Base-by-base conservation (phyloP, 176 grass and related monocot species). In the Zea luxurians region DNA sequence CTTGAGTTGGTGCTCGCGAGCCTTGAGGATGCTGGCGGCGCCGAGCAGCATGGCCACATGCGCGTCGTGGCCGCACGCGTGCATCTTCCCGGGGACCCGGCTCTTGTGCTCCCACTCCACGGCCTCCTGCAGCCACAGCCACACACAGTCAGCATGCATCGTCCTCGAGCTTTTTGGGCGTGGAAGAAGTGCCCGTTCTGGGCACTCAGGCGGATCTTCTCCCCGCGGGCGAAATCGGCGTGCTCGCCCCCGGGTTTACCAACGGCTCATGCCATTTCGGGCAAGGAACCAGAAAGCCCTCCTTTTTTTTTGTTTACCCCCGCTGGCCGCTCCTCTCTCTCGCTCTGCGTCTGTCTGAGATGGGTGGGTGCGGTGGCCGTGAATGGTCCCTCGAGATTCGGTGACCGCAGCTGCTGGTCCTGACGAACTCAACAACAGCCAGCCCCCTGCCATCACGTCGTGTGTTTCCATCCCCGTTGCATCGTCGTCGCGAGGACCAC, bases 41-140 rank as follows among this genome's bases (percentile, higher is more conserved):
- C 96, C 92, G 73, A 99, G 92, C 42, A 99, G 96, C 96, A 99
- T 99, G 13, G 96, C 90, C 12, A 99, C 96, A 81, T 99, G 96
- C 15, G 96, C 96, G 79, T 99, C 96, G 78, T 95, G 96, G 6
- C 96, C 96, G 57, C 96, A 99, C 49, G 96, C 96, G 78, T 99
- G 96, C 96, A 99, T 95, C 89, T 93, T 93, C 46, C 96, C 96
- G 1, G 88, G 71, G 77, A 81, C 81, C 88, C 87, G 85, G 81
- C 96, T 99, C 67, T 91, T 99, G 86, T 99, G 84, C 73, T 91
- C 83, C 96, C 96, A 99, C 62, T 99, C 88, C 52, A 99, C 92
- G 7, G 82, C 78, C 83, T 99, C 96, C 96, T 99, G 77, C 5
- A 27, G 27, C 27, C 27, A 27, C 27, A 27, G 27, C 27, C 27